These are phyloP conservation scores for Cyberlindnera veronae DNA, from an alignment of 805 yeast genomes.

Conservation along the genomic window DNA sequence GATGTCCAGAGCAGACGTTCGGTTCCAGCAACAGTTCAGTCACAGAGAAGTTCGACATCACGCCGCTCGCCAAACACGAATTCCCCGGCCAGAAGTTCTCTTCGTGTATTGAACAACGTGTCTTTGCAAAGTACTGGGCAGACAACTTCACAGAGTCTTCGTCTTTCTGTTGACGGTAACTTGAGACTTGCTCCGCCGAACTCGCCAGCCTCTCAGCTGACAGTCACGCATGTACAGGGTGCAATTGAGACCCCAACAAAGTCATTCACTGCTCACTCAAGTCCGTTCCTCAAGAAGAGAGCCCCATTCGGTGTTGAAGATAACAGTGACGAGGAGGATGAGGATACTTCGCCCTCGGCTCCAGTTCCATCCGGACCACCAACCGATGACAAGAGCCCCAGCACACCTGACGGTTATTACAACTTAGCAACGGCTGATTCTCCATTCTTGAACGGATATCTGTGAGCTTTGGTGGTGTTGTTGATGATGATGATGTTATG, in stretches of 20 bases:
- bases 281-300: conserved; percentile 14
- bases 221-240: too few species aligned
- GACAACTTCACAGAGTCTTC: too few species aligned
- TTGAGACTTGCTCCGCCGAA: conserved; percentile 8
- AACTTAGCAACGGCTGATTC: conserved; percentile 12
- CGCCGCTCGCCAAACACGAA: too few species aligned
- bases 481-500: too few species aligned
- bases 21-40: neutral
- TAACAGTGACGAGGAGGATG: neutral
- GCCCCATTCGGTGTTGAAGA: conserved; percentile 15
- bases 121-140: conserved; percentile 4
- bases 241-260: neutral
- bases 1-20: neutral
- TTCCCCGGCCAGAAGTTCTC: neutral
- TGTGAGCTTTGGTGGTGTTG: neutral
- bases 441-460: conserved; percentile 19
- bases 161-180: conserved; percentile 1
- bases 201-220: too few species aligned
- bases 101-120: neutral
- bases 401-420: conserved; percentile 19
- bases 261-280: conserved; percentile 3
- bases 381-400: neutral
- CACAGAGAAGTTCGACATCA: neutral
- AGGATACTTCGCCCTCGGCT: neutral
- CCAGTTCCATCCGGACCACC: neutral